Conservation (phyloP, 768 basidiomycete species). For the Xerocomus brunneocitrinus region DNA sequence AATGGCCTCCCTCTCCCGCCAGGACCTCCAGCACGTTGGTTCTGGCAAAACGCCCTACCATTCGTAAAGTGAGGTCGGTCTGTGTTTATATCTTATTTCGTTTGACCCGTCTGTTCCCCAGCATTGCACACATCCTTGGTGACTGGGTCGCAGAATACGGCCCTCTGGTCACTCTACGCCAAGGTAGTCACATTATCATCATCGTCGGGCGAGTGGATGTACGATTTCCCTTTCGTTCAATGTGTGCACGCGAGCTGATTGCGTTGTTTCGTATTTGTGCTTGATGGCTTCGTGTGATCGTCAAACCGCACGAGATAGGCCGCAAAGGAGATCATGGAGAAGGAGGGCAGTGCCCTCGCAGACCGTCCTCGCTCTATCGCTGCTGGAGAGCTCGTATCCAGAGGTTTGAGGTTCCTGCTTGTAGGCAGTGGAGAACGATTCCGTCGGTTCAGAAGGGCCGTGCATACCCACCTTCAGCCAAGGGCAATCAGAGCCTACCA, state of each 20-base stretch:
- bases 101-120: neutral
- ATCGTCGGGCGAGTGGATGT: slow-evolving; percentile 22
- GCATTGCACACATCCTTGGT: slow-evolving; percentile 33
- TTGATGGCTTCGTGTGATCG: neutral
- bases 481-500: slow-evolving; percentile 30
- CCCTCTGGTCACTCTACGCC: slow-evolving; percentile 49
- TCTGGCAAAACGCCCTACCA: slow-evolving; percentile 20
- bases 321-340: slow-evolving; percentile 56
- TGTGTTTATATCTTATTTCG: neutral
- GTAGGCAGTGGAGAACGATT: slow-evolving; percentile 47
- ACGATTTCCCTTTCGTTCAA: neutral
- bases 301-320: slow-evolving; percentile 31
- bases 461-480: slow-evolving; percentile 50
- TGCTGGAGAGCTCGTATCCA: slow-evolving; percentile 47
- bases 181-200: slow-evolving; percentile 33
- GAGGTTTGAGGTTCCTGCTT: slow-evolving; percentile 47
- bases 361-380: slow-evolving; percentile 50
- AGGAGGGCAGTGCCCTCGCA: slow-evolving; percentile 43
- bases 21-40: slow-evolving; percentile 22
- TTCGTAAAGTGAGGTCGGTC: slow-evolving; percentile 12
- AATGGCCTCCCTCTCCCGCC: slow-evolving; percentile 19
- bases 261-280: neutral
- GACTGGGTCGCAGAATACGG: slow-evolving; percentile 55
- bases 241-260: neutral
- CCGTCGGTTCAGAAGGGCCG: slow-evolving; percentile 49